Evolutionary conservation across 1,284 basidiomycete genomes (phyloP).

Genomic region (Chondrostereum purpureum): DNA sequence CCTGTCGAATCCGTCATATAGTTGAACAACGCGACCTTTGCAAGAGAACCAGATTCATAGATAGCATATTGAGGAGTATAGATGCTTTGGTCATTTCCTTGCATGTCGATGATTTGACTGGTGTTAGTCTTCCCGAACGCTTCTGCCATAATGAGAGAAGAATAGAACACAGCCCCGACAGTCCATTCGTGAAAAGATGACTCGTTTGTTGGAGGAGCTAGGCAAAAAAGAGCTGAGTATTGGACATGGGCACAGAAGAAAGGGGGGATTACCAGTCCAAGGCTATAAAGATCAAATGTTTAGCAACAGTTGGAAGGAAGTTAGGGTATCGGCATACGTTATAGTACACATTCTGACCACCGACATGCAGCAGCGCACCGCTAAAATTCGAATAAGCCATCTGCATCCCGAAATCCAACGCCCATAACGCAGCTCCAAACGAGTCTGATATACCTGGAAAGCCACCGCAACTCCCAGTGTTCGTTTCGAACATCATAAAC

Average conservation of each 20-base stretch:
- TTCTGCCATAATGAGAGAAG: constrained; percentile 63
- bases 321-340: constrained; percentile 36
- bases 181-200: constrained; percentile 55
- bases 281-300: neutral
- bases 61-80: constrained; percentile 69
- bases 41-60: constrained; percentile 55
- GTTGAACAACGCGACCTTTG: constrained; percentile 61
- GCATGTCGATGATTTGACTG: constrained; percentile 55
- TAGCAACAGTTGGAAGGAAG: neutral
- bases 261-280: neutral
- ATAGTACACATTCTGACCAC: constrained; percentile 61
- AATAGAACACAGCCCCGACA: constrained; percentile 63
- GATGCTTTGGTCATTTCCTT: constrained; percentile 39
- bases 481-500: constrained; percentile 72
- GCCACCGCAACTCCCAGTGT: constrained; percentile 76
- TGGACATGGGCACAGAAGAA: constrained; percentile 1
- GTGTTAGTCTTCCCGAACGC: constrained; percentile 52
- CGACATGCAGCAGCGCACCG: constrained; percentile 49
- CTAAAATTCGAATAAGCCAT: constrained; percentile 32
- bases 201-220: constrained; percentile 55
- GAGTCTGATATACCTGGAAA: constrained; percentile 68
- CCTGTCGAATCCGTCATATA: constrained; percentile 50
- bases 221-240: neutral
- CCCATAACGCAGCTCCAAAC: constrained; percentile 70
- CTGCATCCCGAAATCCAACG: constrained; percentile 52